Percentiles rank a stretch among this genome's conserved stretches.
These are phyloP conservation scores for Artemisia argyi DNA, from an alignment of 129 eudicot genomes.

Conservation along the genomic window DNA sequence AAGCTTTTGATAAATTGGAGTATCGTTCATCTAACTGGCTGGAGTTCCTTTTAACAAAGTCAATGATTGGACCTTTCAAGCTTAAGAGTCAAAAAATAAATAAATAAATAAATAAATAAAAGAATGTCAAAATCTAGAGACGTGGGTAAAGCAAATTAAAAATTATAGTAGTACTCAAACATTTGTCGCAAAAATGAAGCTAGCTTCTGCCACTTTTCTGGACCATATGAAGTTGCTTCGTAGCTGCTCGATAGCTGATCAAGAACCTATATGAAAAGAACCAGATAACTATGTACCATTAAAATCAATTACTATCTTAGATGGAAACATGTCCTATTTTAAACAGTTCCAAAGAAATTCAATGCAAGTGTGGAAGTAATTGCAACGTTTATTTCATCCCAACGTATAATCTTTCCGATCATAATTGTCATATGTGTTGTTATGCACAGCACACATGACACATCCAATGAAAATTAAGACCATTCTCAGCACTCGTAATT, in stretches of 20 bases:
- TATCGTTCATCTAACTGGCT: constrained; percentile 82
- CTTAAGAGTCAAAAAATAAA: constrained; percentile 42
- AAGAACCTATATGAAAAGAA: constrained; percentile 56
- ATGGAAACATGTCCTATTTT: neutral
- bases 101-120: too few relatives aligned
- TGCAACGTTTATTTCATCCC: too few relatives aligned
- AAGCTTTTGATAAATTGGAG: constrained; percentile 54
- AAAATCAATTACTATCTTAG: neutral
- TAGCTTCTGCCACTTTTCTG: constrained; percentile 82
- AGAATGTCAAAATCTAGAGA: constrained; percentile 13
- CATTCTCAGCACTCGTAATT: constrained; percentile 5
- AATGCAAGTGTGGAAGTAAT: neutral
- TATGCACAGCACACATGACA: too few relatives aligned
- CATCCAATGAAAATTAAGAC: too few relatives aligned
- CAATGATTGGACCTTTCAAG: constrained; percentile 92
- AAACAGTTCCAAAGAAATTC: constrained; percentile 3
- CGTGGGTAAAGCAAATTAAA: neutral
- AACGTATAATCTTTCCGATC: too few relatives aligned
- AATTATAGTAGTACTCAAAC: constrained; percentile 32
- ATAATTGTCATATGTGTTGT: too few relatives aligned
- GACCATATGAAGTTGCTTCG: constrained; percentile 85
- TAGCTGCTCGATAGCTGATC: constrained; percentile 73
- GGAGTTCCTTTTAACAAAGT: constrained; percentile 63
- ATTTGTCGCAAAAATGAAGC: constrained; percentile 71
- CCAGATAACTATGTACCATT: constrained; percentile 7